Conservation (phyloP, 73 alveolate genomes). For the Paramecium pentaurelia region DNA sequence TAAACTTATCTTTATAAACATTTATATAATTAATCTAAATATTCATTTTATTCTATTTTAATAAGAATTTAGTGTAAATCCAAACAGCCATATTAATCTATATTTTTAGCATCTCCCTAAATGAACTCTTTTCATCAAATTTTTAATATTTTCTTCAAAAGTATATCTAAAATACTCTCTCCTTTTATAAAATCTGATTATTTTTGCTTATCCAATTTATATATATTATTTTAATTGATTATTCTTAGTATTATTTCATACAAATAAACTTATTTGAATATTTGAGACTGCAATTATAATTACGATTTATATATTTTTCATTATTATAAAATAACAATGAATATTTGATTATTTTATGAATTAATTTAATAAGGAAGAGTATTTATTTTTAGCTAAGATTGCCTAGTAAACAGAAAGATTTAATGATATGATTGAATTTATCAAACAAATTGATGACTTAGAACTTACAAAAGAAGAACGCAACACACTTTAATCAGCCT, state of each 20-base stretch:
- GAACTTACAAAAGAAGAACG: neutral
- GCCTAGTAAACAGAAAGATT: neutral
- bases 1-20: neutral
- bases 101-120: neutral
- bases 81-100: neutral
- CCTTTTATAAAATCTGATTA: too few species aligned
- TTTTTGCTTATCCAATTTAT: neutral
- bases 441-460: neutral
- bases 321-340: neutral
- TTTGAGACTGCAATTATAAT: neutral
- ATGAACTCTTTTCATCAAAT: neutral
- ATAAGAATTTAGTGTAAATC: neutral
- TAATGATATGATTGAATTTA: constrained; percentile 1
- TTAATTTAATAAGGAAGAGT: constrained; percentile 7
- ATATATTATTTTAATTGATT: neutral
- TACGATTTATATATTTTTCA: too few species aligned
- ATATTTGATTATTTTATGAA: neutral
- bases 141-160: too few species aligned
- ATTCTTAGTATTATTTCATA: neutral
- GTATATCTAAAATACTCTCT: too few species aligned
- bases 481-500: neutral
- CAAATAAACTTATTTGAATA: neutral
- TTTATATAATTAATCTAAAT: neutral
- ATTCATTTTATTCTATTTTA: too few species aligned
- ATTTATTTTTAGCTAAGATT: neutral